Base-by-base conservation (phyloP, 164 flowering plant species). In the Dillenia turbinata region DNA sequence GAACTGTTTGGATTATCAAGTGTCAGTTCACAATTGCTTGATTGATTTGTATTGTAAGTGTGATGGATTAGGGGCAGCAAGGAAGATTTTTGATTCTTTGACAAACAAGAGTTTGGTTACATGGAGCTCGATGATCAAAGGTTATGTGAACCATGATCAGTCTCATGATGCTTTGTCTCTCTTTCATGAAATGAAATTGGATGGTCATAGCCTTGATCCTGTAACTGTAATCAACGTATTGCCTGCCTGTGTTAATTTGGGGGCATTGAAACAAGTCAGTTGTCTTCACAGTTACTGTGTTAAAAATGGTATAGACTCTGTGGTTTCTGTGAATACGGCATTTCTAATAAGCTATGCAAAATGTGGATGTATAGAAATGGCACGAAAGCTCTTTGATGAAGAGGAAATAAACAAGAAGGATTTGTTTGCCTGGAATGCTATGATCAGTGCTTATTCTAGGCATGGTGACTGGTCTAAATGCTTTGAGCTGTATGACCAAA, bases 31-130 rank as follows among this genome's bases (percentile, higher is more conserved):
- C 44, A 86, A 86, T 69, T 76, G 83, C 45, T 60, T 86, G n/a
- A 81, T 87, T 24, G 84, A 80, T 45, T 81, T 87, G 89, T 85
- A 85, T 57, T 57, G 73, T 33, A 82, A 75, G 59, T 79, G 85
- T 50, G 71, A 71, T 48, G 47, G 44, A 8, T 57, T 81, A 45
- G 68, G 51, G 49, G 43, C 61, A 19, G 84, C 85, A 8, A 26
- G 62, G n/a, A 77, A 66, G 40, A 33, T 80, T 47, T 85, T 83
- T 55, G 71, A 85, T 17, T 66, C 15, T 19, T 5, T 81, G 58
- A 15, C 52, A 44, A 59, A 65, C 52, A 83, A 73, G 67, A 79
- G 77, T 56, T 70, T 71, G 45, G 68, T 85, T 65, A 80, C 86
- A 24, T 82, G 89, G 89, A 80, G 81, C 56, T 67, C 85, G 17